phyloP scores from a whole-genome alignment of 2,329 filamentous ascomycete genomes.

The Ramularia collo-cygni region DNA sequence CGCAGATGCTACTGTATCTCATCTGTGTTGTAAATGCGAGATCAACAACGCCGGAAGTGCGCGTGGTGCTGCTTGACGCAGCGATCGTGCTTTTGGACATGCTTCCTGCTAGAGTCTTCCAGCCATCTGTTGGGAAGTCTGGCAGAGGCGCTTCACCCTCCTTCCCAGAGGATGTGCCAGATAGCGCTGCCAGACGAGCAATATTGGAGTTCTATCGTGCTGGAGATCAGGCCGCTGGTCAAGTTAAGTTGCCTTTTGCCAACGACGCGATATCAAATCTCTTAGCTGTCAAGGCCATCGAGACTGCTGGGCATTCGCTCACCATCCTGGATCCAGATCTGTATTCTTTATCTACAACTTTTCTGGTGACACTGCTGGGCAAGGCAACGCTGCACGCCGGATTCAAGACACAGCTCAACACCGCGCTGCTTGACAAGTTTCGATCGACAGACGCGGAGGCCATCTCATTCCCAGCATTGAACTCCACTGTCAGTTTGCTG shows the following conservation, averaged over 20 bases:
- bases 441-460: neutral
- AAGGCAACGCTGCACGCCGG: constrained; percentile 1
- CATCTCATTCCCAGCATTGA: constrained; percentile 18
- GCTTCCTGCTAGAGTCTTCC: constrained; percentile 12
- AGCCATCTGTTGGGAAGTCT: neutral
- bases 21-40: constrained; percentile 11
- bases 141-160: neutral
- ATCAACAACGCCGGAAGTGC: neutral
- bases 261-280: constrained; percentile 1
- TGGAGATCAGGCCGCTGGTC: constrained; percentile 1
- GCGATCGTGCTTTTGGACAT: constrained; percentile 12
- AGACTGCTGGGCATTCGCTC: constrained; percentile 1
- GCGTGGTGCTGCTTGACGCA: constrained; percentile 3
- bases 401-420: constrained; percentile 2
- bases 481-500: constrained; percentile 18
- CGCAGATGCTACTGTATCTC: constrained; percentile 52
- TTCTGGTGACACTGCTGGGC: constrained; percentile 6
- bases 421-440: neutral
- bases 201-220: constrained; percentile 10
- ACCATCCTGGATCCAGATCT: constrained; percentile 6
- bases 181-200: constrained; percentile 1
- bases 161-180: neutral
- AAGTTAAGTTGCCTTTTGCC: constrained; percentile 2
- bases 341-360: constrained; percentile 1
- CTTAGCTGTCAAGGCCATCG: constrained; percentile 2